Base-by-base conservation (phyloP, 768 basidiomycete species). In the Dentipellis fragilis region DNA sequence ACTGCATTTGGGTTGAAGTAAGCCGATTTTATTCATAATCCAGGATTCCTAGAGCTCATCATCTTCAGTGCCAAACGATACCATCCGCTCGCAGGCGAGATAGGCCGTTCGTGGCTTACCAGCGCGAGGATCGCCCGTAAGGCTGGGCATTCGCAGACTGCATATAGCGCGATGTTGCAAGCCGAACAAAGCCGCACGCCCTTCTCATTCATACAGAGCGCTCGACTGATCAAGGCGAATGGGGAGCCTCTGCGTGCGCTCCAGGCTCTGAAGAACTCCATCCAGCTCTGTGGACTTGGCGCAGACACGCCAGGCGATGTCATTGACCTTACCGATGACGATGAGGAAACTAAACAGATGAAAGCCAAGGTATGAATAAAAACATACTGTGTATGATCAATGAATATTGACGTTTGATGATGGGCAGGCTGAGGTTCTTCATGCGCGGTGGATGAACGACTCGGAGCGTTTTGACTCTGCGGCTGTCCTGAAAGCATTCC, bases 71-170 rank as follows among this genome's bases (percentile, higher is more conserved):
- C 53, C 16, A 55, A 57, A 36, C 42, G 51, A n/a, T 49, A 37
- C 39, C 40, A 19, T 38, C 53, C 36, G 10, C 56, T 45, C 9
- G 35, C 40, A 11, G 59, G 54, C 10, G 61, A 62, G 57, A 84
- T 94, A 38, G 87, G 92, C 3, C 78, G 79, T 49, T 84, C 91
- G 1, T 99, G 96, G 96, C 77, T 98, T 11, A 75, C 81, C 23
- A 97, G 87, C 57, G 87, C 94, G n/a, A 97, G 94, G 67, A 93
- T 93, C 55, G 96, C 96, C 36, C 76, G 96, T 36, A 99, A 97
- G 66, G 89, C 93, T 3, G 88, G 91, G 0, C 93, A 98, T 66
- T 85, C 83, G 76, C 95, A 97, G 71, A 97, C 95, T 0, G 93
- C 96, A 2, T 99, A 98, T 67, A 96, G 90, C 64, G 93, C 96